phyloP scores from a whole-genome alignment of 441 rosid species.

The Gossypium davidsonii region DNA sequence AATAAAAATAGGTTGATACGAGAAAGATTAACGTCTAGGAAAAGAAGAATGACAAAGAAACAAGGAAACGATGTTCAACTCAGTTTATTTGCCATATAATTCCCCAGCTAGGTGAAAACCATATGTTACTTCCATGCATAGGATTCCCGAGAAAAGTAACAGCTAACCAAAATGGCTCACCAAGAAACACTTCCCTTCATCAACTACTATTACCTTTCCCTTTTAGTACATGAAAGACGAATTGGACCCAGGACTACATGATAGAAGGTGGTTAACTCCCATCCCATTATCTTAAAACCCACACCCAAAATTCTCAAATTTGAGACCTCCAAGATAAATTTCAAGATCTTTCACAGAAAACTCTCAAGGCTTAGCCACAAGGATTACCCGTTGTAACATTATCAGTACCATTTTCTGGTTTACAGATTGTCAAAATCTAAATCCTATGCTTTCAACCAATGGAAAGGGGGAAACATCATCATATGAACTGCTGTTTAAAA shows the following conservation, averaged over 20 bases:
- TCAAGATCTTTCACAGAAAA: not conserved
- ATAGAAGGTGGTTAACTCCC: not conserved
- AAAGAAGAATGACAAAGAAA: not conserved
- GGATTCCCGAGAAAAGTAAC: not conserved
- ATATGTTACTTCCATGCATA: not conserved
- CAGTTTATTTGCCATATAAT: not conserved
- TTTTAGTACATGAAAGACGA: not conserved
- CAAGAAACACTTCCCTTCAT: not conserved
- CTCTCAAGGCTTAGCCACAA: not conserved
- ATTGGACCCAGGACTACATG: constrained; percentile 1
- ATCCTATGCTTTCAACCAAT: not conserved
- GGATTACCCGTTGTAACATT: not conserved
- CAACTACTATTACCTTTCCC: not conserved
- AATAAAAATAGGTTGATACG: not conserved
- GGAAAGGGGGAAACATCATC: not conserved
- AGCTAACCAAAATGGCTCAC: not conserved
- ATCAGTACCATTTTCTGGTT: not conserved
- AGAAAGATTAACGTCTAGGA: not conserved
- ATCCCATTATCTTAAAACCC: not conserved
- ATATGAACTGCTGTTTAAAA: not conserved
- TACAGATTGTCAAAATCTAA: not conserved
- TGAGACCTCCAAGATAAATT: constrained; percentile 3
- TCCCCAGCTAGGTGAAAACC: not conserved
- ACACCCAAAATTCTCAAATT: not conserved
- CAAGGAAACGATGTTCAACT: not conserved